Percentiles rank a stretch among this genome's conserved stretches.
These are phyloP conservation scores for Schizochytrium sp. DNA, from an alignment of 108 stramenopile species.

Conservation along the genomic window DNA sequence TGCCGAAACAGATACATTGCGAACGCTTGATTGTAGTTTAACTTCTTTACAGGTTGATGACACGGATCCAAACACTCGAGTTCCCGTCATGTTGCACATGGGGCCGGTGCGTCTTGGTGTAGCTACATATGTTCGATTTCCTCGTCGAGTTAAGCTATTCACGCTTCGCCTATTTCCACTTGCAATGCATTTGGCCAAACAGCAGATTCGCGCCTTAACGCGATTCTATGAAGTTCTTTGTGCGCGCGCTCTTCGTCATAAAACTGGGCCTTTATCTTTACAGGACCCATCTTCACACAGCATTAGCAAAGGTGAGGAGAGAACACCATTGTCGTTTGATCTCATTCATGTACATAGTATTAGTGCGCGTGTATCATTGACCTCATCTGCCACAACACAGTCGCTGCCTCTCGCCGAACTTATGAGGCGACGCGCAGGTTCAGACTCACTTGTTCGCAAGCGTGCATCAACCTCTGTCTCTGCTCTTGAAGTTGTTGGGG, in stretches of 20 bases:
- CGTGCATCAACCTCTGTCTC: constrained; percentile 1
- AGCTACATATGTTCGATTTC: constrained; percentile 6
- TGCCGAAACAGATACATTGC: background rate
- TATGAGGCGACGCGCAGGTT: background rate
- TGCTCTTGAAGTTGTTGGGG: constrained; percentile 13
- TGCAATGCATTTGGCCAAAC: background rate
- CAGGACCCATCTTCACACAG: no score
- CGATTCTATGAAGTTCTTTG: constrained; percentile 13
- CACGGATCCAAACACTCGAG: background rate
- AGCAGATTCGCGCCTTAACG: constrained; percentile 12
- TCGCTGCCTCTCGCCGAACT: background rate
- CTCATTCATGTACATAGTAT: background rate
- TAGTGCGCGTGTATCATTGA: background rate
- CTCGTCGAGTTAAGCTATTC: background rate
- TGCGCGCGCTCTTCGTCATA: background rate
- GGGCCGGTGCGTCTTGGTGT: background rate
- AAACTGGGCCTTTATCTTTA: no score
- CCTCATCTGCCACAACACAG: background rate
- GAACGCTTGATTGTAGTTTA: background rate
- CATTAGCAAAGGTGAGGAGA: background rate
- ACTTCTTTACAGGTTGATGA: constrained; percentile 19
- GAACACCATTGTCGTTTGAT: background rate
- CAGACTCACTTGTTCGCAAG: background rate
- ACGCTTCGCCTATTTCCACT: background rate
- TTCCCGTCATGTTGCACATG: constrained; percentile 16